phyloP scores from a whole-genome alignment of 441 rosid genomes.

The Gossypium gossypioides region DNA sequence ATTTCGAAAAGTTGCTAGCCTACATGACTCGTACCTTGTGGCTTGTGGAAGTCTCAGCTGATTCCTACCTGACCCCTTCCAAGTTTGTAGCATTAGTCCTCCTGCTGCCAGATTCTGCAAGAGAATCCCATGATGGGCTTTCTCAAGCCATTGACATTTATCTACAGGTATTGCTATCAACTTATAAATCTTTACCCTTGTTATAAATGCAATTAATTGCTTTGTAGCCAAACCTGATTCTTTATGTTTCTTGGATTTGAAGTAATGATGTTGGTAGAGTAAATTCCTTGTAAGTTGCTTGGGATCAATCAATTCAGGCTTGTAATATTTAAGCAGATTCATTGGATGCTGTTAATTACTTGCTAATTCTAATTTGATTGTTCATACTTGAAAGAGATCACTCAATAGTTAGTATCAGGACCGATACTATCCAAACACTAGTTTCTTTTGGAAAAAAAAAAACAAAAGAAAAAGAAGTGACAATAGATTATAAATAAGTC shows the following conservation, averaged over 20 bases:
- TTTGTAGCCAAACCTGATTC: background rate
- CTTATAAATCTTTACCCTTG: background rate
- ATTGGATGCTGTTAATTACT: background rate
- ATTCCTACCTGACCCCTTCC: constrained; percentile 24
- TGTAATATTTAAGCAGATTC: background rate
- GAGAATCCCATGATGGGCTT: constrained; percentile 32
- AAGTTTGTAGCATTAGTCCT: constrained; percentile 30
- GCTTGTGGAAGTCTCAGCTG: constrained; percentile 46
- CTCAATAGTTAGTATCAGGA: background rate
- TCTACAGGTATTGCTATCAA: constrained; percentile 29
- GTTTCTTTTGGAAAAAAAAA: too few species aligned
- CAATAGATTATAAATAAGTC: too few species aligned
- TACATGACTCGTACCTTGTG: constrained; percentile 36
- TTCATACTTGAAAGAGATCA: background rate
- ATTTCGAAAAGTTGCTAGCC: constrained; percentile 29
- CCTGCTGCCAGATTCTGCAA: constrained; percentile 35
- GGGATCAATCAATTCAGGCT: background rate
- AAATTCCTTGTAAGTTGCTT: background rate
- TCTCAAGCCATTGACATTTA: constrained; percentile 45
- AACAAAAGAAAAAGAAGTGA: too few species aligned
- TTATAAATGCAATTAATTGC: background rate
- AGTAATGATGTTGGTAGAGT: background rate
- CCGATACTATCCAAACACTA: too few species aligned
- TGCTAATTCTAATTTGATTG: background rate
- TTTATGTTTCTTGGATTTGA: background rate